Percentiles rank a stretch among this genome's conserved stretches.
Conservation (phyloP, 148 eudicot genomes). For the Gaultheria prostrata region DNA sequence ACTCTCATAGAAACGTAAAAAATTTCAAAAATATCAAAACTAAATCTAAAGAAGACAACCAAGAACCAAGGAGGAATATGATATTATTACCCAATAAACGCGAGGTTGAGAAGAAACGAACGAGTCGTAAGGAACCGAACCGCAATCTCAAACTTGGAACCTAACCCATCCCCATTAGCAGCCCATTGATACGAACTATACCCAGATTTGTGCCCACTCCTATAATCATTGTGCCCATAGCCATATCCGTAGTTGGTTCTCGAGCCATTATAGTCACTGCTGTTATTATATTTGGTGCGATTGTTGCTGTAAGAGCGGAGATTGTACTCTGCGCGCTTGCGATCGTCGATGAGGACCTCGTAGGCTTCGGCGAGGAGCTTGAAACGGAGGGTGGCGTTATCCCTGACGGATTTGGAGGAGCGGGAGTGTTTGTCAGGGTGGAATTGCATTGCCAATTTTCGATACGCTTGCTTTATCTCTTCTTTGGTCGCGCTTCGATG, state of each 20-base stretch:
- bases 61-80: background rate
- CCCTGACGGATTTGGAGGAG: slow-evolving; percentile 50
- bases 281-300: background rate
- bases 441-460: slow-evolving; percentile 69
- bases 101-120: slow-evolving; percentile 55
- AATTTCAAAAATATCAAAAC: background rate
- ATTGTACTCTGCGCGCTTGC: slow-evolving; percentile 72
- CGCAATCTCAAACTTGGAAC: slow-evolving; percentile 38
- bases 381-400: slow-evolving; percentile 55
- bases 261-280: slow-evolving; percentile 4
- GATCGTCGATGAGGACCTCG: slow-evolving; percentile 76
- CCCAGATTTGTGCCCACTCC: background rate
- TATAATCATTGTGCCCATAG: slow-evolving; percentile 7
- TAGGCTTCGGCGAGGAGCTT: slow-evolving; percentile 86
- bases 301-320: slow-evolving; percentile 15
- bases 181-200: slow-evolving; percentile 7
- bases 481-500: slow-evolving; percentile 49
- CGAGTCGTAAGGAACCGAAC: slow-evolving; percentile 52
- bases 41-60: background rate
- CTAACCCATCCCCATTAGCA: slow-evolving; percentile 27
- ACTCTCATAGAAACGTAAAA: background rate
- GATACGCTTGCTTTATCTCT: slow-evolving; percentile 74
- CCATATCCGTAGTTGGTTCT: slow-evolving; percentile 17
- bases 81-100: slow-evolving; percentile 60
- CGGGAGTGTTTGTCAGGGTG: slow-evolving; percentile 87